Evolutionary conservation across 257 asterid species (phyloP).

Genomic region (Cordia subcordata): DNA sequence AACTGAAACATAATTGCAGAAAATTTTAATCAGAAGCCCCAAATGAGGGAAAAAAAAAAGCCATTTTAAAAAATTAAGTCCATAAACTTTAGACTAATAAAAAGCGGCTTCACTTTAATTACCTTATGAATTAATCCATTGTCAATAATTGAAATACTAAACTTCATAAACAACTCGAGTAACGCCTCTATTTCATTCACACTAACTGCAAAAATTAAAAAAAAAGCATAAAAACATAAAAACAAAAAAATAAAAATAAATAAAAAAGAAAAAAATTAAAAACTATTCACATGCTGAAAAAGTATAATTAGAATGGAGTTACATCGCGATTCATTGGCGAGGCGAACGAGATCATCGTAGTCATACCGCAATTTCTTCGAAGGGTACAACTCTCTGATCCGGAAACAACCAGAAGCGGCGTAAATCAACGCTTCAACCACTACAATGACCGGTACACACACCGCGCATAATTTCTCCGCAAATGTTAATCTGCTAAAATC

Average conservation of each 20-base stretch:
- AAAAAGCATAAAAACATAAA: conserved; percentile 1
- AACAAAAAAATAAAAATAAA: not conserved
- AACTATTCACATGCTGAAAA: too few species aligned
- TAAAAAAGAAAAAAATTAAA: not conserved
- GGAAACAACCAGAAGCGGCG: conserved; percentile 50
- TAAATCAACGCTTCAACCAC: conserved; percentile 44
- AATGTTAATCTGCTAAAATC: too few species aligned
- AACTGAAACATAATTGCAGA: too few species aligned
- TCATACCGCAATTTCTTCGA: conserved; percentile 23
- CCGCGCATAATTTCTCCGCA: conserved; percentile 51
- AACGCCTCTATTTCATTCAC: conserved; percentile 82
- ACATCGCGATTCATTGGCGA: conserved; percentile 70
- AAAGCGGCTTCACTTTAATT: too few species aligned
- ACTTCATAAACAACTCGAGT: conserved; percentile 70
- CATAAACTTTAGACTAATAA: too few species aligned
- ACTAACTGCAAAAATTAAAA: conserved; percentile 45
- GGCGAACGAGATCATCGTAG: conserved; percentile 36
- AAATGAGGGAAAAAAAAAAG: not conserved
- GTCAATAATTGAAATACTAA: conserved; percentile 71
- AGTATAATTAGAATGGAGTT: too few species aligned
- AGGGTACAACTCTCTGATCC: conserved; percentile 15
- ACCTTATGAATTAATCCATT: conserved; percentile 91
- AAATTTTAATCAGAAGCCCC: too few species aligned
- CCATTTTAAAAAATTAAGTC: too few species aligned
- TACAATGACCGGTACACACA: conserved; percentile 42